A percentile compares a stretch with the other conserved stretches of the same genome.
Evolutionary conservation across 1,139 yeast species (phyloP).

Genomic region (Blastobotrys petasosporus): DNA sequence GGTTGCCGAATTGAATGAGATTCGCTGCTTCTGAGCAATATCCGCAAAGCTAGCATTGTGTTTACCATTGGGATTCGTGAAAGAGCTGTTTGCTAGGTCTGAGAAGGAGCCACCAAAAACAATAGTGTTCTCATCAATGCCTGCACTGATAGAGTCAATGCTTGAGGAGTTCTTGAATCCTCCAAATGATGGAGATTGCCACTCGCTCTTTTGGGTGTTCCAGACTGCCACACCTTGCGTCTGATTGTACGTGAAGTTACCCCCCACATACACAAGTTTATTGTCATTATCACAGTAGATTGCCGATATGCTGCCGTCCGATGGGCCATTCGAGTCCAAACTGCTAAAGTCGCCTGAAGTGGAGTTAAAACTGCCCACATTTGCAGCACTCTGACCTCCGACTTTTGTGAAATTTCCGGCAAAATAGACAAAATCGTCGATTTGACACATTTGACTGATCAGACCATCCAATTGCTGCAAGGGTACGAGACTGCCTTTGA

Average conservation of each 20-base stretch:
- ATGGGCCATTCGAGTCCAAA: constrained; percentile 36
- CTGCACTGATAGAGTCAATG: constrained; percentile 52
- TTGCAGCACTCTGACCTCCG: constrained; percentile 38
- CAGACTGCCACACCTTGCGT: constrained; percentile 65
- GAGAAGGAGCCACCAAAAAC: constrained; percentile 76
- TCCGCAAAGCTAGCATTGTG: constrained; percentile 23
- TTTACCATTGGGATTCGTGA: constrained; percentile 6
- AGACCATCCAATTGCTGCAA: constrained; percentile 29
- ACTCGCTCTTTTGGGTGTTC: constrained; percentile 42
- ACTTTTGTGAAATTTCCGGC: constrained; percentile 39
- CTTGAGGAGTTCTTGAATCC: constrained; percentile 65
- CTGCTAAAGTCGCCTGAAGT: constrained; percentile 40
- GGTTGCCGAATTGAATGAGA: constrained; percentile 58
- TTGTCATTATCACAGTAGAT: constrained; percentile 45
- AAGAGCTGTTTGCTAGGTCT: constrained; percentile 49
- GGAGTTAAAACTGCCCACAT: constrained; percentile 53
- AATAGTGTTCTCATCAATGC: constrained; percentile 45
- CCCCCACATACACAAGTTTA: constrained; percentile 69
- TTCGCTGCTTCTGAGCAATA: constrained; percentile 54
- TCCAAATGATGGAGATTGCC: constrained; percentile 56
- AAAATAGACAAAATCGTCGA: constrained; percentile 42
- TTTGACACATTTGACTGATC: constrained; percentile 31
- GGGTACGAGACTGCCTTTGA: constrained; percentile 17
- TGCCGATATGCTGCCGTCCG: constrained; percentile 49
- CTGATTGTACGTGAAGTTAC: constrained; percentile 53